phyloP scores from a whole-genome alignment of 1,284 basidiomycete genomes.

The Rugosomyces carneus region DNA sequence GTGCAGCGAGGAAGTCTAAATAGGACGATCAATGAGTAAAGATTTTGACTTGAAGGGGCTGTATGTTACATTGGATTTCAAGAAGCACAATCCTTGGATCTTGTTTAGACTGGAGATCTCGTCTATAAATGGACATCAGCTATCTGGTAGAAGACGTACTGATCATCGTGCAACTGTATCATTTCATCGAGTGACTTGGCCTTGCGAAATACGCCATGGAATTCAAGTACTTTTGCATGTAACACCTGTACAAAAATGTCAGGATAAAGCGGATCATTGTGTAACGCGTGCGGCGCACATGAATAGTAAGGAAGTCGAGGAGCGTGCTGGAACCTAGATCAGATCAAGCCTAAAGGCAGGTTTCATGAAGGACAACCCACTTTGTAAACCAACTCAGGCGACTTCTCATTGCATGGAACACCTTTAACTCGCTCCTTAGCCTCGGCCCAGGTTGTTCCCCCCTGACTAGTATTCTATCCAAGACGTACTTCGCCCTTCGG shows the following conservation, averaged over 20 bases:
- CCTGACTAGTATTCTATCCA: constrained; percentile 64
- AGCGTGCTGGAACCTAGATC: constrained; percentile 47
- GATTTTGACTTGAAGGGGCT: neutral
- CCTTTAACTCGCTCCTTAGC: constrained; percentile 46
- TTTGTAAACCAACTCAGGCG: constrained; percentile 80
- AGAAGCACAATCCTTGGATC: constrained; percentile 59
- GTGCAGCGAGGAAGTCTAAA: constrained; percentile 56
- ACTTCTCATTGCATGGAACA: constrained; percentile 68
- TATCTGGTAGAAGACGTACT: constrained; percentile 43
- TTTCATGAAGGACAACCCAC: constrained; percentile 38
- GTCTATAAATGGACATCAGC: constrained; percentile 3
- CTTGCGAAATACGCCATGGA: constrained; percentile 49
- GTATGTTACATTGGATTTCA: constrained; percentile 50
- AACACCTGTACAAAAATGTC: constrained; percentile 47
- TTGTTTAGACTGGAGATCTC: constrained; percentile 49
- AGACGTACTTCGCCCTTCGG: constrained; percentile 60
- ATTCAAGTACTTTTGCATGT: constrained; percentile 51
- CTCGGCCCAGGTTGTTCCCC: constrained; percentile 29
- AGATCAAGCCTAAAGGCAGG: constrained; percentile 2
- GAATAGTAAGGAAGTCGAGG: constrained; percentile 66
- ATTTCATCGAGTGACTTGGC: constrained; percentile 71
- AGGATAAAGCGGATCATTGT: neutral
- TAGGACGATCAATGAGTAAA: neutral
- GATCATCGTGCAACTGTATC: constrained; percentile 63
- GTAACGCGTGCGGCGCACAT: constrained; percentile 38